Evolutionary conservation across 2,329 filamentous ascomycete genomes (phyloP), one percentile per base, ranked within the genome.

Genomic region (Monilinia fructigena): DNA sequence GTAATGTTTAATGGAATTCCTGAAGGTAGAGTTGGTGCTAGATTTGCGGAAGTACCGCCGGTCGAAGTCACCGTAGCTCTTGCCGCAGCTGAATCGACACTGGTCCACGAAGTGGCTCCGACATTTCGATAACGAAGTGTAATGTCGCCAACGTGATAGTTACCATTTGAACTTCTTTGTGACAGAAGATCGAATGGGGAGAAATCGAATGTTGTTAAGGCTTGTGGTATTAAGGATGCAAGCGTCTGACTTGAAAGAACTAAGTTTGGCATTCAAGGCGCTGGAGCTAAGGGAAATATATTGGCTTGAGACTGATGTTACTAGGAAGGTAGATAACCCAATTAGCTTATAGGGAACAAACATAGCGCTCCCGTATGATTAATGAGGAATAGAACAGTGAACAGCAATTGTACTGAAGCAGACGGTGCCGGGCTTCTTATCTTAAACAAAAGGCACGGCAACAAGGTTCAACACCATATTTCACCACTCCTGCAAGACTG

Each of bases 101-200:
- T 75, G 2, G 76, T 79, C 85, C 85, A 87, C 3, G 70, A 61
- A 0, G 69, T 74, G 16, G 67, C 64, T 6, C 77, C 78, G 1
- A 73, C 73, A 2, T 75, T 69, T n/a, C 83, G 82, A 71, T 85
- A 87, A 16, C 83, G 80, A 55, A 83, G 79, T 0, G 83, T 86
- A 50, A 87, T 76, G 56, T 87, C 85, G 4, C 85, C 85, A 70
- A 82, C 82, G 72, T 87, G 85, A 68, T 87, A 86, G 68, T 85
- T 81, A 3, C 81, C 81, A 67, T 85, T 81, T 16, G 78, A 77
- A 14, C 82, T 79, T 10, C 85, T 79, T 20, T 76, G 75, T 0
- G 78, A 67, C 4, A 86, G 77, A 55, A 81, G 75, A 70, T 86
- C 84, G 10, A 77, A 82, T 0, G 85, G 84, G 2, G 85, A 77